Evolutionary conservation across 1,284 basidiomycete genomes (phyloP), one percentile per base, ranked within the genome.

Genomic region (Sanghuangporus sanghuang): DNA sequence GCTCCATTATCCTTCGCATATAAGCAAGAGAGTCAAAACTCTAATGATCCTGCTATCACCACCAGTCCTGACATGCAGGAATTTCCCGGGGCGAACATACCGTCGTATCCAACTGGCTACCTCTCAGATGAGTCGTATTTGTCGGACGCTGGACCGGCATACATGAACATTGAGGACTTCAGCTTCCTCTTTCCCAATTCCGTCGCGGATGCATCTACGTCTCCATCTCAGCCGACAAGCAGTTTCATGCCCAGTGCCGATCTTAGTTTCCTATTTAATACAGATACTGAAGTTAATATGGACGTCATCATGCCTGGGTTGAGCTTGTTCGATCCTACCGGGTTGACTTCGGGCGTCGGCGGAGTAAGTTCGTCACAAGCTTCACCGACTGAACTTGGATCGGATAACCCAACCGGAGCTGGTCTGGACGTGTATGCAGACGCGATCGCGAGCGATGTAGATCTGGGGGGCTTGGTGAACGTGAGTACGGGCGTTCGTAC

Each of bases 261-360:
- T 52, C 12, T 48, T 36, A 36, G 18, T 38, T 56, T 39, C 38
- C 11, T 61, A 54, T 42, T 53, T 32, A 46, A 32, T 23, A 18
- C 14, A n/a, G 54, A 56, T 12, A 21, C 58, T 0, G 38, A 57
- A 8, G 23, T 35, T 7, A 57, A 60, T 48, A 50, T 64, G 63
- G 63, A 64, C 38, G 46, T 36, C 6, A 46, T 52, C 7, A 61
- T 64, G 58, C 63, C 59, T 57, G 63, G 63, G 14, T 39, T 64
- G 44, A 39, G 63, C 5, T 23, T 64, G 18, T 57, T 64, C 16
- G 63, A 61, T 39, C 52, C 59, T 14, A 56, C 50, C 18, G 53
- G 63, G 14, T 40, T 64, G 27, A 32, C 27, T 32, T 32, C 27
- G 2, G 27, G 27, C 27, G 27, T 32, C 5, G 27, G 5, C 27